Evolutionary conservation across 768 basidiomycete genomes (phyloP).

Genomic region (Leccinum boreale): DNA sequence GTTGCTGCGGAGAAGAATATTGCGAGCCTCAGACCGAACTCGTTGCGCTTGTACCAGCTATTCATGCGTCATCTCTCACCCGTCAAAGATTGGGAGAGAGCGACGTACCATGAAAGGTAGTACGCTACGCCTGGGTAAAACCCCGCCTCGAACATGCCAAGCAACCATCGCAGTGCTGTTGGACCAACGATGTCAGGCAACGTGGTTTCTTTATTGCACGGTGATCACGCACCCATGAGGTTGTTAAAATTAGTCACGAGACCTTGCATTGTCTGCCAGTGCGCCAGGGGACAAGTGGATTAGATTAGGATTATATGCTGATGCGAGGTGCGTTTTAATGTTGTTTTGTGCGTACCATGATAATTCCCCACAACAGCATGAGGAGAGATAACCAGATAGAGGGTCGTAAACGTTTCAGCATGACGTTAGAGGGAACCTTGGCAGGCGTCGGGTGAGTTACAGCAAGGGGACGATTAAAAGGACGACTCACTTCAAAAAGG

Average conservation of each 20-base stretch:
- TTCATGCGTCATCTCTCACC: conserved; percentile 6
- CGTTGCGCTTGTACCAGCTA: conserved; percentile 66
- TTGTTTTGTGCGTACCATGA: conserved; percentile 50
- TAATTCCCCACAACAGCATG: conserved; percentile 73
- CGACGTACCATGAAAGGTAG: conserved; percentile 64
- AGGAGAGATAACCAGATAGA: conserved; percentile 73
- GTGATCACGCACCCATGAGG: conserved; percentile 51
- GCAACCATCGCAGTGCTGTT: conserved; percentile 65
- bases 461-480: background rate
- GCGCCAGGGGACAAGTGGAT: conserved; percentile 5
- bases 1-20: conserved; percentile 79
- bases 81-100: conserved; percentile 34
- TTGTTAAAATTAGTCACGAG: conserved; percentile 66
- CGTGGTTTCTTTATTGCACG: background rate
- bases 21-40: conserved; percentile 64
- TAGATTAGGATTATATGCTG: background rate
- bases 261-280: conserved; percentile 64
- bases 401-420: conserved; percentile 69
- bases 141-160: conserved; percentile 68
- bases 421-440: conserved; percentile 67
- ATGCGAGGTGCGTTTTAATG: background rate
- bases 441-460: background rate
- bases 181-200: background rate
- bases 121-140: conserved; percentile 51
- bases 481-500: conserved; percentile 54